Evolutionary conservation across 495 filamentous ascomycete genomes (phyloP), one percentile per base, ranked within the genome.

Genomic region (Terfezia boudieri): DNA sequence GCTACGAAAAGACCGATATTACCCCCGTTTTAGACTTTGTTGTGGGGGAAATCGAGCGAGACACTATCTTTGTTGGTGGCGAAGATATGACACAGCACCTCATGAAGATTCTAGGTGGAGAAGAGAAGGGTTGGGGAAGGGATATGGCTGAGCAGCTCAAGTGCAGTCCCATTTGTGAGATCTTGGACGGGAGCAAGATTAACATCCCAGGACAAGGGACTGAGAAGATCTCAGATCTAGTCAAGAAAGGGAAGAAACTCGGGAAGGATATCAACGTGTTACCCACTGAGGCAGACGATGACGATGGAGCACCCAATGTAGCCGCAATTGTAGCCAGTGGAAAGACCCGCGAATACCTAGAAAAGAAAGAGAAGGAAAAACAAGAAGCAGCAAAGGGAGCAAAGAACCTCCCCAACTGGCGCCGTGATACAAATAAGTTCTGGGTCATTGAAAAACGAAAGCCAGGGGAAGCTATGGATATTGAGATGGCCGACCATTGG

Each of bases 101-200:
- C 9, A 59, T 76, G 36, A 71, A 81, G 57, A 67, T 93, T 36
- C 74, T 98, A 9, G 41, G 41, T 71, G 75, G 41, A 58, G 72
- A 3, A 81, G 83, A 63, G 77, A 76, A 0, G 89, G 90, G 59
- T 80, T 46, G 41, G 41, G 41, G 41, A 9, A 77, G 79, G 23
- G 85, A 94, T 48, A 92, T 95, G 83, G 90, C 86, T 50, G 92
- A 98, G 71, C 85, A 94, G 68, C 68, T 98, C 53, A 98, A 98
- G 72, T 80, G 77, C 61, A 94, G 79, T 58, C 70, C 77, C 20
- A 84, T 96, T 51, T 89, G 87, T 60, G 90, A 98, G 66, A 79
- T 96, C 51, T 71, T 98, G 11, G 79, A 83, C 1, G 41, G 41
- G 17, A 46, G 17, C 41, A 46, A 20, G 17, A 32, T 32, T 1